Evolutionary conservation across 768 basidiomycete species (phyloP), one percentile per base, ranked within the genome.

Genomic region (Galerina marginata): DNA sequence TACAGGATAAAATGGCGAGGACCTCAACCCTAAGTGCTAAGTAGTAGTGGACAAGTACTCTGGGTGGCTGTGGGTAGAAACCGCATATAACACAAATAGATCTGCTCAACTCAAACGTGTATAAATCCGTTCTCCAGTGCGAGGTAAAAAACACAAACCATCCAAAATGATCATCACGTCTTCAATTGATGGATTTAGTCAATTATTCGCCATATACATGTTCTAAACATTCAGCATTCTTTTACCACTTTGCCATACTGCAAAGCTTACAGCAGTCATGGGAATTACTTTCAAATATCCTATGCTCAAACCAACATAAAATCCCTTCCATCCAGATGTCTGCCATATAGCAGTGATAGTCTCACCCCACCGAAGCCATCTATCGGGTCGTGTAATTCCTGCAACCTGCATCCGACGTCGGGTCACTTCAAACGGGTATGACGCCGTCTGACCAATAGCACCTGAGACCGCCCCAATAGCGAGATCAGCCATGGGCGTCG

Each of bases 341-440:
- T 71, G 69, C 81, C 88, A 96, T 25, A 98, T 85, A 6, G 76
- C 69, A 54, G 72, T 72, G n/a, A 87, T 81, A 0, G 93, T 95
- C 76, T 96, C 93, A 53, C 83, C 82, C 84, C 91, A 93, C 2
- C 86, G 81, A 25, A 96, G 70, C 86, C 91, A 93, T 39, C 86
- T 79, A 66, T 89, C 89, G 0, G 92, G 92, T 42, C 80, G 80
- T 16, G 88, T 88, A 42, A 93, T 81, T 2, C 96, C 95, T 2
- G 95, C 95, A 3, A 98, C 94, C 75, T 99, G 96, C 94, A 97
- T 96, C 55, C 93, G 83, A 63, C 96, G 78, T 51, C 96, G 85
- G 20, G 96, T 82, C 54, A 99, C 90, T 70, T 99, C 96, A 70
- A 98, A 94, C 4, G 96, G 96, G 73, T 99, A 99, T 37, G 92